phyloP scores from a whole-genome alignment of 768 basidiomycete species.

The Phaeolepiota aurea region DNA sequence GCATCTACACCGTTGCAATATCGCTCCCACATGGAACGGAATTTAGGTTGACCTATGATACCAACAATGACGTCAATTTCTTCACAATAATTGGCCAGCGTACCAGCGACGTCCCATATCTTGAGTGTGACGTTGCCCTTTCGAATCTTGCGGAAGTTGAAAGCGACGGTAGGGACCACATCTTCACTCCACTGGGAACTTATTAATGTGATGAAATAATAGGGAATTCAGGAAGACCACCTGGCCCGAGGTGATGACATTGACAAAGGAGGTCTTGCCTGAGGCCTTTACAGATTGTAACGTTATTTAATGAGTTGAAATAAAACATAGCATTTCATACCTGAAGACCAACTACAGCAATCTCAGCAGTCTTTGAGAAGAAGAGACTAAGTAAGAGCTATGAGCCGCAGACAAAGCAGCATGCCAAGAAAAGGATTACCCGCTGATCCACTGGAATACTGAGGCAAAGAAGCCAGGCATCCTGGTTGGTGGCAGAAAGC shows the following conservation, averaged over 20 bases:
- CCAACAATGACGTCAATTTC: slow-evolving; percentile 1
- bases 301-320: background rate
- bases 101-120: slow-evolving; percentile 93
- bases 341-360: slow-evolving; percentile 89
- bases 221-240: slow-evolving; percentile 24
- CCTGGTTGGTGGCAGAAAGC: too few species aligned
- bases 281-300: slow-evolving; percentile 53
- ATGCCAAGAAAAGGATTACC: slow-evolving; percentile 14
- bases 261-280: slow-evolving; percentile 92
- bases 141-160: slow-evolving; percentile 81
- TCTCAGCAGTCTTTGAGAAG: slow-evolving; percentile 82
- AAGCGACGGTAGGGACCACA: slow-evolving; percentile 93
- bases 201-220: background rate
- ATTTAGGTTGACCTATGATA: slow-evolving; percentile 75
- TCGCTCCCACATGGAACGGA: slow-evolving; percentile 92
- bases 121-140: slow-evolving; percentile 89
- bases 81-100: slow-evolving; percentile 11
- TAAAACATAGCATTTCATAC: slow-evolving; percentile 24
- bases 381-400: slow-evolving; percentile 45
- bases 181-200: slow-evolving; percentile 79
- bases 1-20: slow-evolving; percentile 93
- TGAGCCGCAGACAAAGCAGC: too few species aligned
- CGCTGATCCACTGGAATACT: slow-evolving; percentile 36
- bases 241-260: slow-evolving; percentile 84
- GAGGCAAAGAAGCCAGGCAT: slow-evolving; percentile 35